Conservation (phyloP, 371 early-diverging fungal species). For the Mucor saturninus region DNA sequence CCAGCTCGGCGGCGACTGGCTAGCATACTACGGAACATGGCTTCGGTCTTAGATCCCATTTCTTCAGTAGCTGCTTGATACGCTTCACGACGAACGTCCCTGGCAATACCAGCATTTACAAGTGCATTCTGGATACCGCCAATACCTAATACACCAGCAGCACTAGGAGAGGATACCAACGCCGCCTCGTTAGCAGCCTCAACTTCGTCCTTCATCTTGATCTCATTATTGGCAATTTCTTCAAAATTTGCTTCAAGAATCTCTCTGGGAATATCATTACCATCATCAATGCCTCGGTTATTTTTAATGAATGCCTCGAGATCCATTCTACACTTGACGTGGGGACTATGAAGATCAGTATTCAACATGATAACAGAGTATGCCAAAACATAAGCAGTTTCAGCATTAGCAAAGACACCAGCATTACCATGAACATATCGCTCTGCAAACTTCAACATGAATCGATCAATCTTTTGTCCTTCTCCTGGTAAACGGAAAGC, state of each 20-base stretch:
- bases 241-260: constrained; percentile 78
- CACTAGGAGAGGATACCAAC: constrained; percentile 21
- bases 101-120: constrained; percentile 52
- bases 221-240: constrained; percentile 85
- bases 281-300: constrained; percentile 93
- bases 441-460: constrained; percentile 97
- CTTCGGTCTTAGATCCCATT: constrained; percentile 64
- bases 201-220: constrained; percentile 89
- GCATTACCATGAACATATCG: constrained; percentile 86
- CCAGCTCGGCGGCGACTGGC: constrained; percentile 50
- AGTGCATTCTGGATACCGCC: constrained; percentile 53
- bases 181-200: constrained; percentile 56
- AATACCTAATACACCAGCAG: constrained; percentile 42
- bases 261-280: constrained; percentile 74
- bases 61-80: constrained; percentile 60
- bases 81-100: constrained; percentile 57
- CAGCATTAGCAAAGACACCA: constrained; percentile 73
- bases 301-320: constrained; percentile 92
- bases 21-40: constrained; percentile 57
- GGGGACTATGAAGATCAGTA: constrained; percentile 94
- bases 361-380: constrained; percentile 96
- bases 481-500: constrained; percentile 97
- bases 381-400: constrained; percentile 92
- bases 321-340: constrained; percentile 91
- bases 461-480: constrained; percentile 97